phyloP scores from a whole-genome alignment of 176 grass and related monocot genomes.

The Zizania latifolia region DNA sequence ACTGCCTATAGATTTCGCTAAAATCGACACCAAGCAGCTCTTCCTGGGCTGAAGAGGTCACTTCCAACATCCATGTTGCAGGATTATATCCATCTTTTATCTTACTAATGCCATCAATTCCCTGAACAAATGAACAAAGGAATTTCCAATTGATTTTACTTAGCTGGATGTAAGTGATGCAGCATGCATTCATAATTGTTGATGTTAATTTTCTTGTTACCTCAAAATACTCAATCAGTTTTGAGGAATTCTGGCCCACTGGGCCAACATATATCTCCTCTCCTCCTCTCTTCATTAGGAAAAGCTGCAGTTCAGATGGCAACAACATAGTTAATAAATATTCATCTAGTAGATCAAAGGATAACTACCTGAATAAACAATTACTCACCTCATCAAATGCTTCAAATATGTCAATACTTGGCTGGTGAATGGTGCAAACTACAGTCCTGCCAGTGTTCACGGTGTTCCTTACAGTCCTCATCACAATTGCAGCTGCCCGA shows the following conservation, averaged over 20 bases:
- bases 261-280: conserved; percentile 95
- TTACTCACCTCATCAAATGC: conserved; percentile 85
- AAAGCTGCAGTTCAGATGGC: conserved; percentile 51
- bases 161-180: background rate
- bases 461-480: conserved; percentile 87
- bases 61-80: conserved; percentile 93
- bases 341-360: conserved; percentile 14
- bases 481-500: conserved; percentile 87
- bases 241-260: conserved; percentile 64
- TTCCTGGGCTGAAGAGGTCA: conserved; percentile 59
- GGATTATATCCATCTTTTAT: conserved; percentile 82
- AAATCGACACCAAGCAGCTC: conserved; percentile 60
- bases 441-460: conserved; percentile 86
- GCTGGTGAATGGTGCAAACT: conserved; percentile 96
- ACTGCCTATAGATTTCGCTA: conserved; percentile 53
- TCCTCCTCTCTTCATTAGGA: conserved; percentile 89
- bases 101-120: conserved; percentile 53
- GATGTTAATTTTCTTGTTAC: conserved; percentile 35
- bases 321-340: background rate
- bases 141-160: conserved; percentile 2
- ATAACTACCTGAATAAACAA: conserved; percentile 14
- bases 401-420: conserved; percentile 98
- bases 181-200: background rate
- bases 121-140: conserved; percentile 35
- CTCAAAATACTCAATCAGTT: conserved; percentile 90